Evolutionary conservation across 345 rosid genomes (phyloP).

Genomic region (Citrus glauca): DNA sequence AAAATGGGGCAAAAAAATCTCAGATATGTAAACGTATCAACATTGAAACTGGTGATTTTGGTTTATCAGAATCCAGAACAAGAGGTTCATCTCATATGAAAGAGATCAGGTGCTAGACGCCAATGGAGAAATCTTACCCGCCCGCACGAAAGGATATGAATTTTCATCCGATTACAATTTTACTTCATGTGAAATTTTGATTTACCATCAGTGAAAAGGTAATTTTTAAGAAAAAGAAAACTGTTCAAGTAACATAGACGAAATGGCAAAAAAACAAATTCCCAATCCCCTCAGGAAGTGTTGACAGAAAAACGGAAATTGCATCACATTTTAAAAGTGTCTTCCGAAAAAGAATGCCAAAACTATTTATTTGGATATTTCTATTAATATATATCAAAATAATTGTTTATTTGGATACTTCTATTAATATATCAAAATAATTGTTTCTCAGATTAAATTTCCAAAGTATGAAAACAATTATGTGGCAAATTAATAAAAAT

Average conservation of each 20-base stretch:
- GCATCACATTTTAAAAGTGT: neutral
- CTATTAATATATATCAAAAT: neutral
- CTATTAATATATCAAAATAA: neutral
- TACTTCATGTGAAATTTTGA: neutral
- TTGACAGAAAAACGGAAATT: neutral
- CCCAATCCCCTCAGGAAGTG: neutral
- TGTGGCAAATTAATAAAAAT: neutral
- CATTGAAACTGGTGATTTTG: neutral
- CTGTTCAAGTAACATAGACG: too few relatives aligned
- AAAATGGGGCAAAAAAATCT: neutral
- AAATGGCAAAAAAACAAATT: too few relatives aligned
- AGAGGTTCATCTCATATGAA: neutral
- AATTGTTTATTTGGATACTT: neutral
- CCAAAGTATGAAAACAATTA: neutral
- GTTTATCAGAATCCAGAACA: neutral
- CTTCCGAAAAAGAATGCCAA: neutral
- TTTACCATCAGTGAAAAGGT: neutral
- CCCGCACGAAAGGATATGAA: conserved; percentile 1
- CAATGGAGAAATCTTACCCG: neutral
- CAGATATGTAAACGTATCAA: neutral
- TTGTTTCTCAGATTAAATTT: neutral
- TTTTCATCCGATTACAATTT: neutral
- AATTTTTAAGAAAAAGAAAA: neutral
- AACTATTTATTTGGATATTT: neutral
- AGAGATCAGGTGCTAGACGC: neutral